phyloP scores from a whole-genome alignment of 2,329 filamentous ascomycete species.

The Ascochyta koolunga region DNA sequence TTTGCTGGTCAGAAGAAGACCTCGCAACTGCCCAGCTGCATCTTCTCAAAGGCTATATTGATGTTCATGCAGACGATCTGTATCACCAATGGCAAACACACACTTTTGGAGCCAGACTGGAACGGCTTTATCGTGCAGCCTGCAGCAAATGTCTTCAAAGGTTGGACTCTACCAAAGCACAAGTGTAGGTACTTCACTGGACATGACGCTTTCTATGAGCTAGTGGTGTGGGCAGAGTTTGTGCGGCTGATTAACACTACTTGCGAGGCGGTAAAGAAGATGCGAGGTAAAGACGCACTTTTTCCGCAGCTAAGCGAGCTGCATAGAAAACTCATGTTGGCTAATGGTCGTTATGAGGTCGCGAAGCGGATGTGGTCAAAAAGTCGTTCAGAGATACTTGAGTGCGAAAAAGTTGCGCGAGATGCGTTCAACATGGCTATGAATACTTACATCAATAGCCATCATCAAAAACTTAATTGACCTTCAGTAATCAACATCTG shows the following conservation, averaged over 20 bases:
- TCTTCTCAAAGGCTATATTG: slow-evolving; percentile 20
- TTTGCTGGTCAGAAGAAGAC: slow-evolving; percentile 17
- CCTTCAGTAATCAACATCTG: too few species aligned
- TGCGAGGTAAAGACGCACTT: background rate
- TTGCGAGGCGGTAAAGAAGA: background rate
- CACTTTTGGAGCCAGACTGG: background rate
- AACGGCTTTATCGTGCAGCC: slow-evolving; percentile 3
- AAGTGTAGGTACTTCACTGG: slow-evolving; percentile 9
- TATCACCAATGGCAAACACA: slow-evolving; percentile 5
- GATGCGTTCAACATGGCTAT: slow-evolving; percentile 12
- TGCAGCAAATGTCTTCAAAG: slow-evolving; percentile 11
- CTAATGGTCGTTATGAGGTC: slow-evolving; percentile 13
- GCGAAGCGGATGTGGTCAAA: slow-evolving; percentile 15
- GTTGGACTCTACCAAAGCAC: slow-evolving; percentile 6
- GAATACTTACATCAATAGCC: too few species aligned
- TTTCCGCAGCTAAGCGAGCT: slow-evolving; percentile 13
- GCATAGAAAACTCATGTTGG: slow-evolving; percentile 9
- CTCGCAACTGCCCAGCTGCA: slow-evolving; percentile 15
- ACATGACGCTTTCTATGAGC: slow-evolving; percentile 15
- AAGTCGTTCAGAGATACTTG: background rate
- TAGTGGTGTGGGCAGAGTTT: slow-evolving; percentile 21
- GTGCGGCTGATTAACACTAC: slow-evolving; percentile 19
- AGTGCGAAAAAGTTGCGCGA: slow-evolving; percentile 17
- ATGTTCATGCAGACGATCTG: slow-evolving; percentile 16
- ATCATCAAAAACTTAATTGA: too few species aligned